Evolutionary conservation across 2,329 filamentous ascomycete genomes (phyloP).

Genomic region (Penicillium palitans): DNA sequence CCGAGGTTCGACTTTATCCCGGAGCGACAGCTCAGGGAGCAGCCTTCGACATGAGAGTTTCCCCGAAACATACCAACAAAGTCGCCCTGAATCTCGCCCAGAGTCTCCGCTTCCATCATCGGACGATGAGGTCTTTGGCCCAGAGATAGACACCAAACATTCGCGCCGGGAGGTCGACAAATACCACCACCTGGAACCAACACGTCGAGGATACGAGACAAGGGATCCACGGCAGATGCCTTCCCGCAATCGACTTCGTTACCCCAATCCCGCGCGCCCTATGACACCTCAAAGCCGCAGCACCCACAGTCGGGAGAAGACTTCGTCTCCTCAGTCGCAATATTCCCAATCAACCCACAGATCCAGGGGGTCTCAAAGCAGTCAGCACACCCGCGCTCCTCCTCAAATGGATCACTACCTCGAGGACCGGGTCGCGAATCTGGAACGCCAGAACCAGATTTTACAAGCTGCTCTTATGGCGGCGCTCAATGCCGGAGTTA

Average conservation of each 20-base stretch:
- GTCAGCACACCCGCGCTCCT: conserved; percentile 14
- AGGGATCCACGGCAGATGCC: conserved; percentile 10
- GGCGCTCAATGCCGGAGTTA: conserved; percentile 40
- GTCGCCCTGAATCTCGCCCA: conserved; percentile 32
- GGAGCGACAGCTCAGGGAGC: conserved; percentile 29
- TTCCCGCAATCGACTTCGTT: conserved; percentile 11
- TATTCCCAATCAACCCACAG: conserved; percentile 26
- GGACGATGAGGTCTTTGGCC: conserved; percentile 40
- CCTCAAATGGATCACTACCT: conserved; percentile 29
- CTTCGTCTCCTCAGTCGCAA: conserved; percentile 26
- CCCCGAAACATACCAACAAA: conserved; percentile 16
- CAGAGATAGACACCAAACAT: conserved; percentile 8
- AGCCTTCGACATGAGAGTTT: conserved; percentile 25
- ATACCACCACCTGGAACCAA: conserved; percentile 10
- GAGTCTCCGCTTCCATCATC: conserved; percentile 43
- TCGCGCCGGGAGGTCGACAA: conserved; percentile 18
- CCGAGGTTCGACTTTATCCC: conserved; percentile 20
- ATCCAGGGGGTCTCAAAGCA: conserved; percentile 22
- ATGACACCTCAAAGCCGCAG: conserved; percentile 28
- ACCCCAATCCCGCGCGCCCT: conserved; percentile 16
- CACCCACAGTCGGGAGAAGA: conserved; percentile 22
- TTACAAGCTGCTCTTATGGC: conserved; percentile 45
- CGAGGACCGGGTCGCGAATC: conserved; percentile 40
- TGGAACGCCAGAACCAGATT: conserved; percentile 46
- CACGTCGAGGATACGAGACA: conserved; percentile 15